Evolutionary conservation across 2,329 filamentous ascomycete species (phyloP), one percentile per base, ranked within the genome.

Genomic region (Aspergillus vadensis): DNA sequence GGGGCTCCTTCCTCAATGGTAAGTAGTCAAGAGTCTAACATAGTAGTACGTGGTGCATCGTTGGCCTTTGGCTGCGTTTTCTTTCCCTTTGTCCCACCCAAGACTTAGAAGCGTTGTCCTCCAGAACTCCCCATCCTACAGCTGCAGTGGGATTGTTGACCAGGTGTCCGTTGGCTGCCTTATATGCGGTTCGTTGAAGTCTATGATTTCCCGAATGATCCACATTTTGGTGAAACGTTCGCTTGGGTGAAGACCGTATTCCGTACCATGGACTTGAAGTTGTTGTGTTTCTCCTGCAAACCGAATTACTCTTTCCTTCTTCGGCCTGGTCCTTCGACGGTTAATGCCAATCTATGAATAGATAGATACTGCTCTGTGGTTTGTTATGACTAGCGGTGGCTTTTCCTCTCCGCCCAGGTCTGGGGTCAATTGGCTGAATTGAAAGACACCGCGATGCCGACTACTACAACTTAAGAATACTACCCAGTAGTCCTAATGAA

Each of bases 161-260:
- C 9, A 23, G 32, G 32, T 36, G 32, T 36, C 32, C 32, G 32
- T 36, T 36, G 32, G 32, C 32, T 36, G 32, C 32, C 32, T 14
- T 36, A 36, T 36, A 14, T 14, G 5, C 10, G 27, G 27, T 30
- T 30, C 27, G 27, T 12, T 10, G 27, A 30, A 12, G 27, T 30
- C 27, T 8, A 30, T 36, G 52, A 39, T 50, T 48, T 12, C 32
- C 43, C 19, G 27, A 47, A 43, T 36, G 58, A 57, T 53, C 58
- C 58, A 60, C 54, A 53, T 17, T 9, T 27, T 30, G 25, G 41
- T 58, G 38, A 58, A 36, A 44, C 23, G 38, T 43, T 41, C 32
- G 19, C 32, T n/a, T 36, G 38, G 38, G 41, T 36, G 25, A 54
- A 19, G 21, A 2, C 38, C 21, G 39, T 27, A 55, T 25, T 32